A percentile compares a stretch with the other conserved stretches of the same genome.
phyloP scores from a whole-genome alignment of 192 early-diverging fungal species.

The Coemansia sp. region DNA sequence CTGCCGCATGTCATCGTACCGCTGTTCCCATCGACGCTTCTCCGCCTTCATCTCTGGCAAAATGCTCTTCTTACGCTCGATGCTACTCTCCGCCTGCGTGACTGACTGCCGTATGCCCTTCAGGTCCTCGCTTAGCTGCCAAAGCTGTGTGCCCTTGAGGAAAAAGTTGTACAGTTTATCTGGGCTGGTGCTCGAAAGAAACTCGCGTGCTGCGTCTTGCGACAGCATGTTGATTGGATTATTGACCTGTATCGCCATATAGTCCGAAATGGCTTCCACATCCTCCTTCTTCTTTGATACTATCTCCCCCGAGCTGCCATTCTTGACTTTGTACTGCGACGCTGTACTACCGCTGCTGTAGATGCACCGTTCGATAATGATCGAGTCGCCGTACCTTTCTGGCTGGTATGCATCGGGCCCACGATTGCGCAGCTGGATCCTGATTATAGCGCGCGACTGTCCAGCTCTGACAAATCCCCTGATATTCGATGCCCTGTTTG shows the following conservation, averaged over 20 bases:
- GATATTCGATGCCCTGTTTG: slow-evolving; percentile 79
- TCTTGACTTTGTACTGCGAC: slow-evolving; percentile 79
- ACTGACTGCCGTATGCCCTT: slow-evolving; percentile 58
- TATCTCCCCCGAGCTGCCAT: slow-evolving; percentile 56
- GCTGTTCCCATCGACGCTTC: slow-evolving; percentile 64
- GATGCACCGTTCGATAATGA: slow-evolving; percentile 83
- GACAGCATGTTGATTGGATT: slow-evolving; percentile 93
- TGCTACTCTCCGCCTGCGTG: slow-evolving; percentile 50
- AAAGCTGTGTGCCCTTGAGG: slow-evolving; percentile 81
- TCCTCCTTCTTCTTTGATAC: slow-evolving; percentile 84
- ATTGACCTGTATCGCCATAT: slow-evolving; percentile 87
- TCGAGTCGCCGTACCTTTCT: slow-evolving; percentile 74
- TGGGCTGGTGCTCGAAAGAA: slow-evolving; percentile 76
- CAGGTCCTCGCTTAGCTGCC: slow-evolving; percentile 75
- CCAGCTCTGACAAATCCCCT: slow-evolving; percentile 85
- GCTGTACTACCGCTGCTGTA: slow-evolving; percentile 32
- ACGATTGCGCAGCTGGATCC: slow-evolving; percentile 74
- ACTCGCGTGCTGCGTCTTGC: slow-evolving; percentile 90
- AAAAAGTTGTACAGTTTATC: slow-evolving; percentile 94
- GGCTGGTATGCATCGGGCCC: slow-evolving; percentile 84
- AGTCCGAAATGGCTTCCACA: slow-evolving; percentile 77
- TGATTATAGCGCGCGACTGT: slow-evolving; percentile 62
- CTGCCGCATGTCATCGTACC: slow-evolving; percentile 67
- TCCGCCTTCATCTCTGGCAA: slow-evolving; percentile 72
- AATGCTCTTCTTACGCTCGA: slow-evolving; percentile 60